These are phyloP conservation scores for Hyaloperonospora arabidopsidis DNA, from an alignment of 352 stramenopile species.

Conservation along the genomic window DNA sequence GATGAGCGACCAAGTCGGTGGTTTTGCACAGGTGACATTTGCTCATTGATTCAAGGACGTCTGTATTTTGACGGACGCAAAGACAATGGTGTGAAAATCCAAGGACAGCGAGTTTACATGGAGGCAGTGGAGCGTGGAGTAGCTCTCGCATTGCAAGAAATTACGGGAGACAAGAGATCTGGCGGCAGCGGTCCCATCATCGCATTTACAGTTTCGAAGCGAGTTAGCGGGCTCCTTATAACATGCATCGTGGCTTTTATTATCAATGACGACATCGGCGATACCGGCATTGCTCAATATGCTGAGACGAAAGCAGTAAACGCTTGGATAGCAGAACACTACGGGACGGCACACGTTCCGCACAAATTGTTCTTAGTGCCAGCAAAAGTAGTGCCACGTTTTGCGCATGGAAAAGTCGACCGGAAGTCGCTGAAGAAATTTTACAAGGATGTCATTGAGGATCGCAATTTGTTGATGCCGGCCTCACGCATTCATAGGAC, in stretches of 20 bases:
- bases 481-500: not conserved
- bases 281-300: conserved; percentile 5
- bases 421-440: conserved; percentile 10
- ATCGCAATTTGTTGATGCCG: not conserved
- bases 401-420: conserved; percentile 45
- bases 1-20: conserved; percentile 4
- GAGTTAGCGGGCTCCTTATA: conserved; percentile 7
- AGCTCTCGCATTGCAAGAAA: conserved; percentile 11
- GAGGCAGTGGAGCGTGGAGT: conserved; percentile 41
- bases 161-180: not conserved
- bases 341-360: conserved; percentile 29
- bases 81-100: conserved; percentile 49
- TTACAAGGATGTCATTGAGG: conserved; percentile 3
- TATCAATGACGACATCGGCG: conserved; percentile 6
- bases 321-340: conserved; percentile 26
- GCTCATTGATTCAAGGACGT: conserved; percentile 19
- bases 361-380: conserved; percentile 15
- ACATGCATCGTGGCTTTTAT: conserved; percentile 24
- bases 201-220: conserved; percentile 18
- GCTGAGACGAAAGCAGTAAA: conserved; percentile 14
- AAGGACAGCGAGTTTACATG: conserved; percentile 43
- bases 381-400: conserved; percentile 14
- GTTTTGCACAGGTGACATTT: conserved; percentile 44
- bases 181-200: conserved; percentile 9
- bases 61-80: conserved; percentile 40